Conservation (phyloP, 2,329 filamentous ascomycete genomes). For the Dothistroma septosporum region DNA sequence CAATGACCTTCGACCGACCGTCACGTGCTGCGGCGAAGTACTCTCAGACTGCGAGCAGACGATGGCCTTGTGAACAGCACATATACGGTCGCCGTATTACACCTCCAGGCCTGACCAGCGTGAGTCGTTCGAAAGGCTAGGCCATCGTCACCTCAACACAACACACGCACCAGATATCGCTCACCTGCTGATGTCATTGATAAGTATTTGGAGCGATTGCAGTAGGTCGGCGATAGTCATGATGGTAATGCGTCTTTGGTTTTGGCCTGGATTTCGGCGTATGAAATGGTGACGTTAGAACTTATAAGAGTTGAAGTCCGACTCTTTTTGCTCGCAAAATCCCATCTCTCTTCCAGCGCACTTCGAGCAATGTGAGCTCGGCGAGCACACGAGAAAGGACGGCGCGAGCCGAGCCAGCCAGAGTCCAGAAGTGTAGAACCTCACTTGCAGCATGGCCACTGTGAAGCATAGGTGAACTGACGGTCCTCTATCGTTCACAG, state of each 20-base stretch:
- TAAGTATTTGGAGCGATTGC: background rate
- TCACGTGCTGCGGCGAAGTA: conserved; percentile 24
- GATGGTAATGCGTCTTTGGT: background rate
- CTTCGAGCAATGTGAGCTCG: background rate
- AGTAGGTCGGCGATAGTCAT: background rate
- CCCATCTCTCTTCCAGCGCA: background rate
- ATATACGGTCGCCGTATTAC: conserved; percentile 17
- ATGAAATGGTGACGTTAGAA: no score
- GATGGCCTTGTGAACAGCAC: conserved; percentile 23
- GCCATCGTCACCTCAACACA: background rate
- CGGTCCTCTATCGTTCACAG: no score
- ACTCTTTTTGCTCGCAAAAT: background rate
- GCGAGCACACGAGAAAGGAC: background rate
- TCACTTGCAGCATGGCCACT: no score
- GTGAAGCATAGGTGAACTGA: no score
- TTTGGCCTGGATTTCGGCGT: background rate
- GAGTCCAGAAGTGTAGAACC: no score
- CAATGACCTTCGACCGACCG: conserved; percentile 13
- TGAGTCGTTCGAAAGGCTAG: background rate
- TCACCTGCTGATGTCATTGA: background rate
- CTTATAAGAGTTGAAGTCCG: no score
- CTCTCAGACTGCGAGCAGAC: conserved; percentile 24
- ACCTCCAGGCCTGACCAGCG: conserved; percentile 24
- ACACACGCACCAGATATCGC: background rate
- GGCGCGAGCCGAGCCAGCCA: background rate